Base-by-base conservation (phyloP, 1,284 basidiomycete species). In the Cutaneotrichosporon sp. region DNA sequence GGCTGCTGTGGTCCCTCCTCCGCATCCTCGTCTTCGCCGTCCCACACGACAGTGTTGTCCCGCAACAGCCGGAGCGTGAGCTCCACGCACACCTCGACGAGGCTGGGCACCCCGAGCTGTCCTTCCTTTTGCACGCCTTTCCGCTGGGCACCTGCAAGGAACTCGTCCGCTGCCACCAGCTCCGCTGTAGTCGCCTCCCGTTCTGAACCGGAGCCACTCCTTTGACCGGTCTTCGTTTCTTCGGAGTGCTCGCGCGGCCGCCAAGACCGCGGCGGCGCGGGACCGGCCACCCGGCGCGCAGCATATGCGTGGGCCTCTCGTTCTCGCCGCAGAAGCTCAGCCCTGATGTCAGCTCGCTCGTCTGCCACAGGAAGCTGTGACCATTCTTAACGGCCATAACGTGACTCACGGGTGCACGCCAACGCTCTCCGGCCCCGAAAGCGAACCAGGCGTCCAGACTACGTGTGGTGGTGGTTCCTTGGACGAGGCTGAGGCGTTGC, bases 251-350 rank as follows among this genome's bases (percentile, higher is more conserved):
- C n/a, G n/a, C n/a, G n/a, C n/a, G n/a, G n/a, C n/a, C 61, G 54
- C 70, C 70, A 71, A 3, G 68, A 70, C 3, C 60, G 62, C 7
- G 70, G 70, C 10, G 68, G 66, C 0, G 67, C 67, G 3, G 70
- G 70, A 11, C 70, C 70, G 14, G 70, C 68, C 1, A 65, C 63
- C 2, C 56, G 55, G 27, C 68, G 55, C 14, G 61, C 59, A 2
- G 66, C 65, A 32, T 52, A 55, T n/a, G 60, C 43, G 16, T 64
- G 62, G 16, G 63, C 63, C 3, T 58, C 46, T 2, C 61, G 58
- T 3, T 59, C 54, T 10, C 69, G 60, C 0, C 69, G 57, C 6
- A 67, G 44, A 9, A 68, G 55, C 52, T 71, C 69, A 0, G 67
- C 69, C 3, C 69, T 68, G 49, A 3, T 7, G 37, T 50, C 29